These are phyloP conservation scores for Didymella segeticola DNA, from an alignment of 2,329 filamentous ascomycete genomes.

Conservation along the genomic window DNA sequence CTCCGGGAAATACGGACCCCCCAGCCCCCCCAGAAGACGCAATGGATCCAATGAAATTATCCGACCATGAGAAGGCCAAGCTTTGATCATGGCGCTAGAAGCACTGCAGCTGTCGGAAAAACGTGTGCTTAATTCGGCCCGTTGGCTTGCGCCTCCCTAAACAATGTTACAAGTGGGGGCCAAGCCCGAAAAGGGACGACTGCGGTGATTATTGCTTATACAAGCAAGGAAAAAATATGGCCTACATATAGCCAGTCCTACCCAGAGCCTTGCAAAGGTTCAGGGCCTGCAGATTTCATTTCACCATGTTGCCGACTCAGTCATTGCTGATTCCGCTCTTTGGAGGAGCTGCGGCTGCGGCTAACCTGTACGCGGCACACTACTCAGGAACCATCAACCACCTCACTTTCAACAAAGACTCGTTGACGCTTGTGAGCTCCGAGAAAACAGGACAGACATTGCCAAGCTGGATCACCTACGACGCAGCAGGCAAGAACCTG, in stretches of 20 bases:
- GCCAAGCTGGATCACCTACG: conserved; percentile 44
- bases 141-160: conserved; percentile 8
- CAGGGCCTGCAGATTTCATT: background rate
- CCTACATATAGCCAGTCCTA: conserved; percentile 1
- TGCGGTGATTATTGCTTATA: conserved; percentile 3
- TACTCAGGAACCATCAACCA: conserved; percentile 42
- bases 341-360: conserved; percentile 32
- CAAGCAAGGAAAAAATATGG: conserved; percentile 3
- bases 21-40: conserved; percentile 9
- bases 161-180: conserved; percentile 17
- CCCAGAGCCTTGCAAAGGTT: background rate
- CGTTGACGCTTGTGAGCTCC: conserved; percentile 32
- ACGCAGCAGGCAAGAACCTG: conserved; percentile 32
- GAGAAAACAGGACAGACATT: conserved; percentile 33
- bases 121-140: conserved; percentile 8
- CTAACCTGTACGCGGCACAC: conserved; percentile 41
- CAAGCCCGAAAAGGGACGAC: conserved; percentile 10
- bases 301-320: conserved; percentile 32
- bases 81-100: conserved; percentile 6
- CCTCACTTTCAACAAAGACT: conserved; percentile 33
- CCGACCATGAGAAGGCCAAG: background rate
- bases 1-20: conserved; percentile 6
- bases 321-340: conserved; percentile 35
- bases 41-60: conserved; percentile 2
- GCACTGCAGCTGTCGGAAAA: conserved; percentile 5